Percentiles rank a stretch among this genome's conserved stretches.
These are phyloP conservation scores for Parietichytrium sp. DNA, from an alignment of 108 stramenopile genomes.

Conservation along the genomic window DNA sequence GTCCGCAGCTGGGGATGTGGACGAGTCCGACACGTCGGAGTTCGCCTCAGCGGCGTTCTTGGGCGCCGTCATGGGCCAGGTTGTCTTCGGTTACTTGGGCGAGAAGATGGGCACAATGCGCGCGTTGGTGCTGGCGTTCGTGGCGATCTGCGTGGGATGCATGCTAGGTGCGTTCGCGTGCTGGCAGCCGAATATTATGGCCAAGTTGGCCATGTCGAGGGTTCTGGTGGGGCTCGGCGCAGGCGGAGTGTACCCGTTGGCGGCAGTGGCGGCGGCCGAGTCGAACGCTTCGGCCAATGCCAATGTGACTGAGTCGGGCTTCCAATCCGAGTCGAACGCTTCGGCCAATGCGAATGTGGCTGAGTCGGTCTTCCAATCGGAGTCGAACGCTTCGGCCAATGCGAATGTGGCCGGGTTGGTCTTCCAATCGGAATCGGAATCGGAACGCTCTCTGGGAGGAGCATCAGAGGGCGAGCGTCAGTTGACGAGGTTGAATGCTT, in stretches of 20 bases:
- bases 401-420: not conserved
- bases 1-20: not conserved
- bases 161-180: not conserved
- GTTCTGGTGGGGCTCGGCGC: conserved; percentile 28
- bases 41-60: not conserved
- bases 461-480: no score
- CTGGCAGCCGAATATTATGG: not conserved
- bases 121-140: not conserved
- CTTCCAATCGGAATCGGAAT: not conserved
- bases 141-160: not conserved
- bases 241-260: not conserved
- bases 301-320: not conserved
- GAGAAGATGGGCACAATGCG: not conserved
- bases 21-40: not conserved
- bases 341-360: not conserved
- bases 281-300: not conserved
- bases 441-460: no score
- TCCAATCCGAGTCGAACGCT: not conserved
- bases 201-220: not conserved
- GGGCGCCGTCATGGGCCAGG: conserved; percentile 29
- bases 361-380: not conserved
- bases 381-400: not conserved
- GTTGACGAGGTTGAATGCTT: no score
- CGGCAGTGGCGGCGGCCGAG: no score
- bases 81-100: conserved; percentile 24